Conservation (phyloP, 345 rosid species). For the Eucalyptus caleyi region DNA sequence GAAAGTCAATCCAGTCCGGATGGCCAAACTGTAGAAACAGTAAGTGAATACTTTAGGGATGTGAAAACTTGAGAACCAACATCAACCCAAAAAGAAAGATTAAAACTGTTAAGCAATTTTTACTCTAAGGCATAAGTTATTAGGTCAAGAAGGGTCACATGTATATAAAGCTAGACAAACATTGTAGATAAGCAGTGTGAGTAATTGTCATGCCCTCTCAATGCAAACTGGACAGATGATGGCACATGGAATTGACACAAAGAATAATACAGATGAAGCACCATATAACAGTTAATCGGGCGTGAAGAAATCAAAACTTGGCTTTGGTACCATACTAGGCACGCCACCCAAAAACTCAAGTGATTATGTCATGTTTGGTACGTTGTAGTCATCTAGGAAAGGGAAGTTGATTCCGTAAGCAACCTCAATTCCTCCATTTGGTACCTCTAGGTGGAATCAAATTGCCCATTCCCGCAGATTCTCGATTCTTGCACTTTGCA, state of each 20-base stretch:
- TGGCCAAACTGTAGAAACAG: constrained; percentile 58
- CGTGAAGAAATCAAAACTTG: not conserved
- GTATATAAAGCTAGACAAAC: not conserved
- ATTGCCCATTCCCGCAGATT: not conserved
- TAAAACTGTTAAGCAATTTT: not conserved
- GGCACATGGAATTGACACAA: not conserved
- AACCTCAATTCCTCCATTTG: not conserved
- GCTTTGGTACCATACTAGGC: not conserved
- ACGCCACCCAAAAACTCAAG: not conserved
- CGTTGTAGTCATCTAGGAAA: not conserved
- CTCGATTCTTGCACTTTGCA: not conserved
- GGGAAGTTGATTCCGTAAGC: not conserved
- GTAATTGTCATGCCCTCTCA: not conserved
- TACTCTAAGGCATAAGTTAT: too few species aligned
- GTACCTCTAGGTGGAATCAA: not conserved
- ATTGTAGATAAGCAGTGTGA: not conserved
- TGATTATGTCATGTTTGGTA: not conserved
- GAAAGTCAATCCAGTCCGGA: constrained; percentile 87
- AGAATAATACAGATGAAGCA: not conserved
- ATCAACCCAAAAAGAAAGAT: not conserved
- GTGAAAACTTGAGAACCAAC: not conserved
- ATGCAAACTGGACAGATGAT: not conserved
- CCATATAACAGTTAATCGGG: not conserved
- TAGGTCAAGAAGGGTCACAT: not conserved
- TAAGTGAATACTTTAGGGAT: not conserved